Conservation (phyloP, 768 basidiomycete genomes). For the Suillus decipiens region DNA sequence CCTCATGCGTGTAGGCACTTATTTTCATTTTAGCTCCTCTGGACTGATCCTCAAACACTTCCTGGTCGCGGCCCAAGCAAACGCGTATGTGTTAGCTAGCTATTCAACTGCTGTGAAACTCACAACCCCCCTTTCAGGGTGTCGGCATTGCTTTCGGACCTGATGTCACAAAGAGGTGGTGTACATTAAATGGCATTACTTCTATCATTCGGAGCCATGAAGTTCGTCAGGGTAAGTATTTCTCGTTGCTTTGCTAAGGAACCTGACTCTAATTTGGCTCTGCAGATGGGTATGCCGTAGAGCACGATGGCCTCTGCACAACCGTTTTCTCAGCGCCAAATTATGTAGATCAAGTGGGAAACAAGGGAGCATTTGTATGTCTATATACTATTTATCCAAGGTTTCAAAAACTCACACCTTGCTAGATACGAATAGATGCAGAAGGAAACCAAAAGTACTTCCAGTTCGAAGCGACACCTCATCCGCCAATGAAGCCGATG, state of each 20-base stretch:
- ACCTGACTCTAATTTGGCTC: constrained; percentile 9
- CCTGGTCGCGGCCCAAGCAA: constrained; percentile 95
- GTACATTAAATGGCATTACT: constrained; percentile 80
- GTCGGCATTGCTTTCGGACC: constrained; percentile 97
- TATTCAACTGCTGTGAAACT: constrained; percentile 3
- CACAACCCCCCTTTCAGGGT: constrained; percentile 52
- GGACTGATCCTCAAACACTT: constrained; percentile 93
- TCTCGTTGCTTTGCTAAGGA: constrained; percentile 4
- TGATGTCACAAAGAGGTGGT: constrained; percentile 90
- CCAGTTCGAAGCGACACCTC: constrained; percentile 84
- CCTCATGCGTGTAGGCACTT: constrained; percentile 7
- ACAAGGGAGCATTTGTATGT: constrained; percentile 90
- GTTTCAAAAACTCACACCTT: constrained; percentile 12
- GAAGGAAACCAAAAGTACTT: constrained; percentile 71
- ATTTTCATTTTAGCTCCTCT: constrained; percentile 61
- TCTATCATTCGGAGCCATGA: constrained; percentile 95
- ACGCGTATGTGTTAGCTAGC: constrained; percentile 55
- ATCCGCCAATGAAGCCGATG: constrained; percentile 93
- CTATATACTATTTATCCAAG: constrained; percentile 4
- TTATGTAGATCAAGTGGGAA: constrained; percentile 88
- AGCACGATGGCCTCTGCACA: constrained; percentile 92
- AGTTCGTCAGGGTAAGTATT: constrained; percentile 78
- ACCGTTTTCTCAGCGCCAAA: constrained; percentile 97
- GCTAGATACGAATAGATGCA: constrained; percentile 80
- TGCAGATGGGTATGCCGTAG: constrained; percentile 89